Evolutionary conservation across 805 yeast species (phyloP).

Genomic region (Tetrapisispora nanseiensis): DNA sequence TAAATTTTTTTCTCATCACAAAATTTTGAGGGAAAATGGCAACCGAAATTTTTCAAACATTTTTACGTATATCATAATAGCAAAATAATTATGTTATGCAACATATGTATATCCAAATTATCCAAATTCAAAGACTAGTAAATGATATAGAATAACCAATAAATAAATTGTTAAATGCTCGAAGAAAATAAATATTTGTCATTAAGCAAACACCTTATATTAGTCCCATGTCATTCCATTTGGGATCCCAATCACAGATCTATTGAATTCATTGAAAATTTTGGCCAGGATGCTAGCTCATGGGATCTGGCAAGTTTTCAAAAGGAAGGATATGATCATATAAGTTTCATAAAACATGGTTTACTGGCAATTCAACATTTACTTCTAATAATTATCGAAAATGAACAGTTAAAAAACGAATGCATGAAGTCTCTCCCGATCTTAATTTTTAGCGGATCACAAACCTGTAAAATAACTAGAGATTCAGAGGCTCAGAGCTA

Average conservation of each 20-base stretch:
- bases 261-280: conserved; percentile 20
- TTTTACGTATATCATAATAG: too few relatives aligned
- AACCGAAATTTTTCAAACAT: too few relatives aligned
- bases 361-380: conserved; percentile 34
- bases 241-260: conserved; percentile 31
- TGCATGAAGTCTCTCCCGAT: neutral
- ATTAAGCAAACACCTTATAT: conserved; percentile 28
- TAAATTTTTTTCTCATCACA: too few relatives aligned
- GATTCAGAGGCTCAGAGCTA: conserved; percentile 58
- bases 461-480: conserved; percentile 49
- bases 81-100: too few relatives aligned
- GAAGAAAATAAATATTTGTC: neutral
- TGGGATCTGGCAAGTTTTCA: conserved; percentile 69
- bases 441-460: conserved; percentile 54
- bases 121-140: too few relatives aligned
- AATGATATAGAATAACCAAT: neutral
- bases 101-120: too few relatives aligned
- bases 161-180: too few relatives aligned
- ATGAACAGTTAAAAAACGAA: conserved; percentile 26
- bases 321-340: conserved; percentile 56
- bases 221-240: conserved; percentile 56
- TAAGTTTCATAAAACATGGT: conserved; percentile 56
- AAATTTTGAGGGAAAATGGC: too few relatives aligned
- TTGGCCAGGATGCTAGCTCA: conserved; percentile 41
- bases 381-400: conserved; percentile 3